Conservation (phyloP, 345 rosid genomes). For the Syzygium aqueum region DNA sequence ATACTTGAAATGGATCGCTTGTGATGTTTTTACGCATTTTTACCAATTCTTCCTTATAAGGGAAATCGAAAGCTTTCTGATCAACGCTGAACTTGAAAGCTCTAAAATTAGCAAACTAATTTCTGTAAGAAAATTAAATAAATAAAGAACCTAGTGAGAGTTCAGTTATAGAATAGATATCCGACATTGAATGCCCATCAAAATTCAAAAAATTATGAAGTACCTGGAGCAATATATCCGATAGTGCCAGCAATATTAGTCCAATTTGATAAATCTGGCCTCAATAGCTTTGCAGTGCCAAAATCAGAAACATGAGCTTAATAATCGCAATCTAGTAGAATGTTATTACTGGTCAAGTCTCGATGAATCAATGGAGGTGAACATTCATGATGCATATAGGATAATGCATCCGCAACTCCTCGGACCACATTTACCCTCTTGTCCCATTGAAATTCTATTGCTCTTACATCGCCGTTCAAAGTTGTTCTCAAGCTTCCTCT, state of each 20-base stretch:
- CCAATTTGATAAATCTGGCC: background rate
- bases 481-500: background rate
- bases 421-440: background rate
- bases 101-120: too few relatives aligned
- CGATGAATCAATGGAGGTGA: background rate
- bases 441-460: background rate
- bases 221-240: background rate
- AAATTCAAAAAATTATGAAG: background rate
- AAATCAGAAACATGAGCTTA: background rate
- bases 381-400: background rate
- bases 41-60: background rate
- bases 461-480: background rate
- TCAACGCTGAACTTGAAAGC: too few relatives aligned
- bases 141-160: too few relatives aligned
- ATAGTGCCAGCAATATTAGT: background rate
- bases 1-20: accelerated
- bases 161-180: too few relatives aligned
- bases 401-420: background rate
- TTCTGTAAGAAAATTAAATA: background rate
- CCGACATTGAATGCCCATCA: background rate
- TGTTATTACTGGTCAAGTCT: background rate
- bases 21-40: background rate
- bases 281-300: background rate
- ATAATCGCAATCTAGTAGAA: background rate
- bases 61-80: accelerated